Evolutionary conservation across 1,284 basidiomycete genomes (phyloP), one percentile per base, ranked within the genome.

Genomic region (Apiotrichum siamense): DNA sequence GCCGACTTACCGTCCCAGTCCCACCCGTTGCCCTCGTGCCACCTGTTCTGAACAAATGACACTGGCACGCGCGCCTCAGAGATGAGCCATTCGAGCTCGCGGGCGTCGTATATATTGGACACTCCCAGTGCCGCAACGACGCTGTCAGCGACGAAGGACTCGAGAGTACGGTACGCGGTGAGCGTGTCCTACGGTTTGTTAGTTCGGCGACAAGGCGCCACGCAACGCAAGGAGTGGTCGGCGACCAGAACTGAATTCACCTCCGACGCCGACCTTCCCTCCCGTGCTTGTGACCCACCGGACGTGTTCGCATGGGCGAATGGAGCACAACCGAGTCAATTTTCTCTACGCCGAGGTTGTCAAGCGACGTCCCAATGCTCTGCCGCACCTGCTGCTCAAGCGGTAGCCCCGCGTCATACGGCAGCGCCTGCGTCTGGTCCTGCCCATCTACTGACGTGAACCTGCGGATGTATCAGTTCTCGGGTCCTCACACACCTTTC

Each of bases 11-110:
- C 81, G 2, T 77, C 77, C 52, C 74, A 76, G 62, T 88, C 86
- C 85, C 86, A 89, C 5, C 72, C 76, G 60, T 88, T 89, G 11
- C 83, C 82, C 65, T 88, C 82, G 60, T 82, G 84, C 87, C 87
- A 89, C 47, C 86, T 72, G 69, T 88, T 88, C 71, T 88, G 87
- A 15, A 89, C 85, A 23, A 88, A 78, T 52, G 83, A 79, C 3
- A 86, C 79, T 52, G 77, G 78, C 29, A 84, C 77, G 18, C 52
- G 55, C 1, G 62, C 68, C 23, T 65, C 54, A 5, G 76, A 70
- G 29, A 77, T 77, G 35, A 88, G 66, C 36, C 77, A 76, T 36
- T 76, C 68, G 15, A 90, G 77, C 10, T 81, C 58, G 1, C 62
- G 62, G 2, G 82, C 77, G 56, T 87, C 82, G 64, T 89, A 87